These are phyloP conservation scores for Globisporangium acanthophoron DNA, from an alignment of 352 stramenopile genomes.

Conservation along the genomic window DNA sequence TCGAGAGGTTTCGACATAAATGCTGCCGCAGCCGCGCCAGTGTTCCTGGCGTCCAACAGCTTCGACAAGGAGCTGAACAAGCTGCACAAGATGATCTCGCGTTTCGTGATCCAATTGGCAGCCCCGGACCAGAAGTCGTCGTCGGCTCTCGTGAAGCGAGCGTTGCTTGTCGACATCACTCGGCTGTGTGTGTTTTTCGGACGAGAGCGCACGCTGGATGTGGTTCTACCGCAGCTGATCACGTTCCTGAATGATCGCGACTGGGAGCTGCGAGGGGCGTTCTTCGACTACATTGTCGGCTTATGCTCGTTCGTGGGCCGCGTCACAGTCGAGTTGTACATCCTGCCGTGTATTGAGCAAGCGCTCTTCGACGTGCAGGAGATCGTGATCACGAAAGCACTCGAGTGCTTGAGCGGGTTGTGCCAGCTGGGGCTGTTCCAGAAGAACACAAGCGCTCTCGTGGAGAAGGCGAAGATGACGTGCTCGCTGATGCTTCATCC, in stretches of 20 bases:
- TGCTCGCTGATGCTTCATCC: constrained; percentile 83
- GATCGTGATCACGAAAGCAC: constrained; percentile 91
- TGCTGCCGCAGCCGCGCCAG: constrained; percentile 9
- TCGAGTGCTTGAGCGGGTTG: constrained; percentile 89
- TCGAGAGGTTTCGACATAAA: constrained; percentile 33
- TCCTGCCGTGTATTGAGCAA: constrained; percentile 96
- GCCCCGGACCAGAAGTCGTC: constrained; percentile 85
- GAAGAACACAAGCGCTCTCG: constrained; percentile 67
- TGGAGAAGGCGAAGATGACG: constrained; percentile 83
- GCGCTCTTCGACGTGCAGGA: constrained; percentile 96
- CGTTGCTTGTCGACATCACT: constrained; percentile 93
- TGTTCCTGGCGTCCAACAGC: constrained; percentile 73
- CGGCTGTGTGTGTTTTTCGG: constrained; percentile 97
- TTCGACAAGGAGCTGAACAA: constrained; percentile 92
- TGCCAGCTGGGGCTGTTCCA: constrained; percentile 91
- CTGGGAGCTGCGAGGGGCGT: constrained; percentile 82
- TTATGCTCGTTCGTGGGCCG: constrained; percentile 94
- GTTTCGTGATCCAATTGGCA: constrained; percentile 93
- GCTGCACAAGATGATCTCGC: constrained; percentile 91
- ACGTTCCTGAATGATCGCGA: constrained; percentile 97
- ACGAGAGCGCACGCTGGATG: constrained; percentile 90
- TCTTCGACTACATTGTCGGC: constrained; percentile 92
- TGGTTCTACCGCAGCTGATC: constrained; percentile 95
- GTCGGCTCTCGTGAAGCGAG: constrained; percentile 92
- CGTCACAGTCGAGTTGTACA: constrained; percentile 93